phyloP scores from a whole-genome alignment of 768 basidiomycete genomes.

The Phylloporus scabripes region DNA sequence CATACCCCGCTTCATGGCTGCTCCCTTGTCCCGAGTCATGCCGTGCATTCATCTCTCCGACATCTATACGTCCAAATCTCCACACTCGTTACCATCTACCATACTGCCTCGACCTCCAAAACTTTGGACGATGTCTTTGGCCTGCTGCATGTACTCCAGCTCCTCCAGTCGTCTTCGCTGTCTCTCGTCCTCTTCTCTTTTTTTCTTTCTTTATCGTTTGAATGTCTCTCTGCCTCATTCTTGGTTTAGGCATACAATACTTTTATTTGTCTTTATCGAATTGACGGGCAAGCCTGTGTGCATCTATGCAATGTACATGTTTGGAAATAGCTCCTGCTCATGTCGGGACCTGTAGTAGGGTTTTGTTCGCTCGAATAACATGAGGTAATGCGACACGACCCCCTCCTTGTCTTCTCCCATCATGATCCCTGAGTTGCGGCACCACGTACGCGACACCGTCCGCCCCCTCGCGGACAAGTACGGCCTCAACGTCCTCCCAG shows the following conservation, averaged over 20 bases:
- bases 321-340: conserved; percentile 4
- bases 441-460: conserved; percentile 24
- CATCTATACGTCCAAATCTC: conserved; percentile 18
- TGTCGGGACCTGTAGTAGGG: conserved; percentile 2
- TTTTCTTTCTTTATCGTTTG: conserved; percentile 1
- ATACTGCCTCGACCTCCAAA: conserved; percentile 25
- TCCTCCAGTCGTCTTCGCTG: conserved; percentile 5
- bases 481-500: conserved; percentile 50
- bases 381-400: conserved; percentile 15
- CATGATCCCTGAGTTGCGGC: conserved; percentile 29
- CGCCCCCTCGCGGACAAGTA: conserved; percentile 32
- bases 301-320: conserved; percentile 30
- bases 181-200: conserved; percentile 1
- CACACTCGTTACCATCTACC: conserved; percentile 29
- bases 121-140: conserved; percentile 23
- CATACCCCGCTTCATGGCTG: conserved; percentile 27
- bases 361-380: conserved; percentile 9
- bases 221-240: conserved; percentile 2
- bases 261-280: conserved; percentile 35
- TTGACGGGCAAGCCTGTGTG: conserved; percentile 19
- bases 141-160: conserved; percentile 23
- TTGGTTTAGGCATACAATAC: conserved; percentile 28
- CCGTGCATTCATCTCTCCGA: conserved; percentile 12
- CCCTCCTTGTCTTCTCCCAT: background rate
- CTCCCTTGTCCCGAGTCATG: conserved; percentile 9